Evolutionary conservation across 148 eudicot genomes (phyloP), one percentile per base, ranked within the genome.

Genomic region (Drosera capensis): DNA sequence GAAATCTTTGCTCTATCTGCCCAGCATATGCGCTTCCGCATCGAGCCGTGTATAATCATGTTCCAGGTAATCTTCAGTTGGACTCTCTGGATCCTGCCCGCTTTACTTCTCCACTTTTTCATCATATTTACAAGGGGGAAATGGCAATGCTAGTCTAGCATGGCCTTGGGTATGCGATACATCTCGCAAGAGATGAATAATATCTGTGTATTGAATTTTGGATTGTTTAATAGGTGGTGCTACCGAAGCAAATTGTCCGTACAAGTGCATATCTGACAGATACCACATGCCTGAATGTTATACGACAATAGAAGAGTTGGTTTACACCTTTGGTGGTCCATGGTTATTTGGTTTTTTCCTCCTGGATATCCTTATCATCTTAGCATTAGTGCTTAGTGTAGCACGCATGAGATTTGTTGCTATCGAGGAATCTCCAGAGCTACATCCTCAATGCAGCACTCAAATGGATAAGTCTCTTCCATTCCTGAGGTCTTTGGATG

Each of bases 301-400:
- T 54, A 90, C 99, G n/a, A 74, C 99, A 35, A 67, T 84, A 60
- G 99, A 90, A 61, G 95, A 84, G 45, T 66, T 90, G 52, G 68
- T 90, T 24, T 71, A 80, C 55, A 71, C 99, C 5, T 90, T 90
- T 53, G 99, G 99, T 43, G 99, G 99, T 48, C 99, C 99, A 13
- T 90, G 93, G 95, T 56, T 78, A 67, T 90, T 90, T 70, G 93
- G 82, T 18, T 60, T 75, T 57, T 51, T 70, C 57, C 93, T 90
- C 28, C 51, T 70, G 26, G 51, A 70, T 58, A 59, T 90, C 61
- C 95, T 90, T 37, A 48, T 85, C 35, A 34, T 84, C 30, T 55
- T 90, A 45, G 95, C 95, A 26, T 67, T 90, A 56, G 82, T 81
- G 63, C 93, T 90, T 43, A 84, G 95, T 63, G 93, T 84, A 60